phyloP scores from a whole-genome alignment of 768 basidiomycete genomes.

The Boletellus ananiceps region DNA sequence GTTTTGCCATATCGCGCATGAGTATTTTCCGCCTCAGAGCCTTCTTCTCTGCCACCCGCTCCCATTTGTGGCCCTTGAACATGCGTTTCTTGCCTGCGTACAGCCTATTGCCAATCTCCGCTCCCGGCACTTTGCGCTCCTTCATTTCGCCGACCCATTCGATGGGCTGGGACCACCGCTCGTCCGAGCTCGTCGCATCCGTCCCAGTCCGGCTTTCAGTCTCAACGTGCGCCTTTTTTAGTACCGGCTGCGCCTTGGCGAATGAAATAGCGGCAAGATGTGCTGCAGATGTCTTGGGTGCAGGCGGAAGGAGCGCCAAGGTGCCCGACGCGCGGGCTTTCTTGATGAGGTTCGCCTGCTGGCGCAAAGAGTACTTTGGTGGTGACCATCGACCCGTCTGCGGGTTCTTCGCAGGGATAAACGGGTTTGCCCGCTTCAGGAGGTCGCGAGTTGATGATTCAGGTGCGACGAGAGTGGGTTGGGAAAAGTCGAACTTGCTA shows the following conservation, averaged over 20 bases:
- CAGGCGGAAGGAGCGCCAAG: slow-evolving; percentile 61
- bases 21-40: slow-evolving; percentile 48
- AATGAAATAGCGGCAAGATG: slow-evolving; percentile 22
- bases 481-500: slow-evolving; percentile 19
- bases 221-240: slow-evolving; percentile 1
- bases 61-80: slow-evolving; percentile 95
- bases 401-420: slow-evolving; percentile 58
- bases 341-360: slow-evolving; percentile 77
- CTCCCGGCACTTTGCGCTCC: slow-evolving; percentile 42
- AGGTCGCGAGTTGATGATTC: slow-evolving; percentile 10
- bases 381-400: slow-evolving; percentile 63
- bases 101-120: slow-evolving; percentile 55
- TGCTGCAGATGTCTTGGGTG: slow-evolving; percentile 48
- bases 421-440: slow-evolving; percentile 53
- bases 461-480: slow-evolving; percentile 1
- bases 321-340: slow-evolving; percentile 52
- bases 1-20: slow-evolving; percentile 65
- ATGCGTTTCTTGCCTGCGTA: slow-evolving; percentile 77
- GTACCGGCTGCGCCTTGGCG: slow-evolving; percentile 12
- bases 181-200: neutral
- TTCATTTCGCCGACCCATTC: slow-evolving; percentile 40
- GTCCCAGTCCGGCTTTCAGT: neutral
- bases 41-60: slow-evolving; percentile 50
- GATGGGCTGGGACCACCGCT: slow-evolving; percentile 25
- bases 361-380: slow-evolving; percentile 66